Conservation (phyloP, 2,329 filamentous ascomycete genomes). For the Pseudocercospora vitis region DNA sequence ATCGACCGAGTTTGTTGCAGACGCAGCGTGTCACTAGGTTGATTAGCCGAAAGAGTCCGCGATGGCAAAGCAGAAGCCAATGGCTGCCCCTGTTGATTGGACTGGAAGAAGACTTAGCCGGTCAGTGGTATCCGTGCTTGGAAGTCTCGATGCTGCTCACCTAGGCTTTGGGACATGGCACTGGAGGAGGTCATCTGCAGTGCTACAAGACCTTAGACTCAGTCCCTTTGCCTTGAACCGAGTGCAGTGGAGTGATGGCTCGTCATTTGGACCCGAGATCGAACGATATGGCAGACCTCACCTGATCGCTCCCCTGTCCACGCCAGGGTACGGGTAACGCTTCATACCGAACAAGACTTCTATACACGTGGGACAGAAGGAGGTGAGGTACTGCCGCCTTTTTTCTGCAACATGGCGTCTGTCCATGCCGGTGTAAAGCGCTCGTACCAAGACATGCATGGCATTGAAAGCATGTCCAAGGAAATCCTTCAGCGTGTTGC, state of each 20-base stretch:
- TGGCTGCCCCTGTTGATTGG: neutral
- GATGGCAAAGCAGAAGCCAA: neutral
- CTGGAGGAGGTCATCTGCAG: neutral
- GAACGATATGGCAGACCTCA: neutral
- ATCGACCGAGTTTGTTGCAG: neutral
- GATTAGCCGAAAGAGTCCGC: neutral
- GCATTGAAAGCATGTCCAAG: conserved; percentile 13
- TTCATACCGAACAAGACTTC: too few species aligned
- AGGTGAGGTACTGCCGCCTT: neutral
- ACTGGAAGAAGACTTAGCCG: neutral
- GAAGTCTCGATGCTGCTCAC: neutral
- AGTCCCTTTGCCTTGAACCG: neutral
- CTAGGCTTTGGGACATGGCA: neutral
- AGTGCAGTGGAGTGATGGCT: neutral
- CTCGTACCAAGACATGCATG: conserved; percentile 32
- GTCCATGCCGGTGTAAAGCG: conserved; percentile 36
- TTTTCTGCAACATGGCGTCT: conserved; percentile 23
- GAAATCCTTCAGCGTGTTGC: conserved; percentile 19
- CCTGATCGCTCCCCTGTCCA: conserved; percentile 13
- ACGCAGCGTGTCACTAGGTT: too few species aligned
- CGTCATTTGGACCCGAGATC: neutral
- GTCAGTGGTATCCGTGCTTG: neutral
- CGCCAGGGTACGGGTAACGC: neutral
- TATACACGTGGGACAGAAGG: too few species aligned
- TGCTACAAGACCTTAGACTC: neutral